Evolutionary conservation across 139 green algal species (phyloP).

Genomic region (Astrephomene gubernaculifera): DNA sequence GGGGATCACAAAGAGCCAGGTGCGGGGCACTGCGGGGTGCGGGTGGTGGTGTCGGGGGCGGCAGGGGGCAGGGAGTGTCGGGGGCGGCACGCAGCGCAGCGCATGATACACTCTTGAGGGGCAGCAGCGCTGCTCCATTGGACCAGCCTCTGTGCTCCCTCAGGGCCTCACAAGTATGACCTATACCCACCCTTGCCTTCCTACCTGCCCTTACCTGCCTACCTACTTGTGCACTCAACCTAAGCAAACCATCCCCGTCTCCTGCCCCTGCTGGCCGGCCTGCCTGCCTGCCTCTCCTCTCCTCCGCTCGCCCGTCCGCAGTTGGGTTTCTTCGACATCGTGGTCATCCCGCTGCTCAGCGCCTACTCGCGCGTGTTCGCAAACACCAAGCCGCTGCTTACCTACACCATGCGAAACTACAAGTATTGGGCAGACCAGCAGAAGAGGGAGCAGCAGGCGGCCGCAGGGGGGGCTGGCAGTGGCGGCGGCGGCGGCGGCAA

Average conservation of each 20-base stretch:
- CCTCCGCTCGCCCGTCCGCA: neutral
- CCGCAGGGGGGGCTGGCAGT: neutral
- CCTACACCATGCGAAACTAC: constrained; percentile 70
- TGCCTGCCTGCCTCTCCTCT: too few species aligned
- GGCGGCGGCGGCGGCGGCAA: neutral
- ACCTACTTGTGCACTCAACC: too few species aligned
- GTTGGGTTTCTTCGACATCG: constrained; percentile 55
- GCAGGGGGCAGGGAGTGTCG: too few species aligned
- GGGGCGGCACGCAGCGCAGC: too few species aligned
- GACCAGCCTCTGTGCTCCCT: too few species aligned
- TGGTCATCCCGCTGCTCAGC: constrained; percentile 54
- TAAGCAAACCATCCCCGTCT: too few species aligned
- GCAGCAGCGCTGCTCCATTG: too few species aligned
- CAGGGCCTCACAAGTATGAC: too few species aligned
- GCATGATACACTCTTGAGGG: too few species aligned
- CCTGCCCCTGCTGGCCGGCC: too few species aligned
- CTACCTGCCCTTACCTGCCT: too few species aligned
- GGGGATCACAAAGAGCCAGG: constrained; percentile 70
- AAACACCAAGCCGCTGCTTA: constrained; percentile 58
- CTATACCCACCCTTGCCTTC: too few species aligned
- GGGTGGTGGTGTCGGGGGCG: neutral
- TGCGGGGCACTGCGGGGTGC: neutral
- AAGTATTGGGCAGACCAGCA: constrained; percentile 46
- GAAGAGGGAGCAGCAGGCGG: constrained; percentile 13
- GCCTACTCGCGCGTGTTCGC: constrained; percentile 56